Evolutionary conservation across 768 basidiomycete genomes (phyloP).

Genomic region (Pisolithus tinctorius): DNA sequence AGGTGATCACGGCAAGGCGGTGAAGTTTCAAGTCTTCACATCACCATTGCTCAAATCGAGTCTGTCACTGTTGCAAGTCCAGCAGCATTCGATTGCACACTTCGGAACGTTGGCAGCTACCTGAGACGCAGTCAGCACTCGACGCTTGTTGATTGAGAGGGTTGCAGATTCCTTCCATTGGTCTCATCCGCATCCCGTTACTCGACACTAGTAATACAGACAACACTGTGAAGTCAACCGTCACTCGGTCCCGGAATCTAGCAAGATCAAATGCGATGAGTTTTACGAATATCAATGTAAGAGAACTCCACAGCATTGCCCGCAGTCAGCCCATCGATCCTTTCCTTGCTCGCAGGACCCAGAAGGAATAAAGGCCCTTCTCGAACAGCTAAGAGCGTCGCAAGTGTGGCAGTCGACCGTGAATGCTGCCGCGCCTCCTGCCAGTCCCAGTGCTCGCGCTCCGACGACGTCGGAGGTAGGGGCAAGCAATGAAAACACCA

Average conservation of each 20-base stretch:
- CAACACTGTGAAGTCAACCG: not conserved
- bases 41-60: too few species aligned
- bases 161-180: too few species aligned
- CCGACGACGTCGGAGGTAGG: constrained; percentile 5
- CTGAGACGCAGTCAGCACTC: too few species aligned
- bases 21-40: too few species aligned
- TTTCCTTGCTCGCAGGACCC: constrained; percentile 43
- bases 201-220: too few species aligned
- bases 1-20: too few species aligned
- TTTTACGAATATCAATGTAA: constrained; percentile 56
- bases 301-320: not conserved
- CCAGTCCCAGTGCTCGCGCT: constrained; percentile 1
- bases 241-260: not conserved
- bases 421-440: constrained; percentile 6
- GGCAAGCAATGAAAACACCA: not conserved
- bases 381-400: constrained; percentile 63
- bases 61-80: too few species aligned
- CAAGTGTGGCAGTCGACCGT: constrained; percentile 59
- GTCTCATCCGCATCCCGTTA: too few species aligned
- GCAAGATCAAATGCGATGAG: constrained; percentile 24
- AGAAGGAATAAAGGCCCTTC: constrained; percentile 57
- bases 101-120: too few species aligned
- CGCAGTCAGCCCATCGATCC: not conserved
- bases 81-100: too few species aligned
- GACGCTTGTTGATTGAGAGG: too few species aligned